These are phyloP conservation scores for Silene coronaria DNA, from an alignment of 179 eudicot genomes.

Conservation along the genomic window DNA sequence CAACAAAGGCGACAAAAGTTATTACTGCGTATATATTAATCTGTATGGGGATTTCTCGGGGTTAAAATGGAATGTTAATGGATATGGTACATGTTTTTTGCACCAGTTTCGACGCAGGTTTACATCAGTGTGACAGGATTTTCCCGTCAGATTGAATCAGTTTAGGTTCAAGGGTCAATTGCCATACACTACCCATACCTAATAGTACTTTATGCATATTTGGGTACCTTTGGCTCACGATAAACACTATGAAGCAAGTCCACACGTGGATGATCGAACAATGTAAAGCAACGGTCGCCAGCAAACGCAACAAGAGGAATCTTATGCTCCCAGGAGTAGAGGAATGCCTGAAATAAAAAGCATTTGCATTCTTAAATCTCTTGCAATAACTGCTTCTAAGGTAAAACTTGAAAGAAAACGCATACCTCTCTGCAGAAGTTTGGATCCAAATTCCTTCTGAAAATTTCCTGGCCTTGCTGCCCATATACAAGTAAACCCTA, in stretches of 20 bases:
- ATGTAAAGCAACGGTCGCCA: constrained; percentile 74
- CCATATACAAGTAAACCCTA: constrained; percentile 96
- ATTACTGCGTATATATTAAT: too few species aligned
- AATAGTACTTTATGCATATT: constrained; percentile 5
- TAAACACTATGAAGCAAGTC: constrained; percentile 71
- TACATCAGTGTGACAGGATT: too few species aligned
- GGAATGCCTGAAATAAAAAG: constrained; percentile 48
- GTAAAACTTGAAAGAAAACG: not conserved
- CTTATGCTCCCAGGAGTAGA: constrained; percentile 61
- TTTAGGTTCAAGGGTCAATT: not conserved
- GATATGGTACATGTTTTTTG: too few species aligned
- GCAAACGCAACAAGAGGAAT: constrained; percentile 81
- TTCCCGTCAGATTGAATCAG: not conserved
- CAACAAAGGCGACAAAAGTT: too few species aligned
- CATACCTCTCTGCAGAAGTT: constrained; percentile 73
- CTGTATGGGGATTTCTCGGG: too few species aligned
- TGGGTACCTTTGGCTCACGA: constrained; percentile 78
- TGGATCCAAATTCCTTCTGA: constrained; percentile 64
- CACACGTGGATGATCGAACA: constrained; percentile 76
- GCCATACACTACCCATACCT: not conserved
- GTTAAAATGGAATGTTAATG: too few species aligned
- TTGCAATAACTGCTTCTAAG: not conserved
- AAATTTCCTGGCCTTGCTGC: constrained; percentile 79
- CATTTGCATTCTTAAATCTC: not conserved
- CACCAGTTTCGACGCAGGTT: too few species aligned